Evolutionary conservation across 2,329 filamentous ascomycete species (phyloP), one percentile per base, ranked within the genome.

Genomic region (Emmonsiellopsis sp.): DNA sequence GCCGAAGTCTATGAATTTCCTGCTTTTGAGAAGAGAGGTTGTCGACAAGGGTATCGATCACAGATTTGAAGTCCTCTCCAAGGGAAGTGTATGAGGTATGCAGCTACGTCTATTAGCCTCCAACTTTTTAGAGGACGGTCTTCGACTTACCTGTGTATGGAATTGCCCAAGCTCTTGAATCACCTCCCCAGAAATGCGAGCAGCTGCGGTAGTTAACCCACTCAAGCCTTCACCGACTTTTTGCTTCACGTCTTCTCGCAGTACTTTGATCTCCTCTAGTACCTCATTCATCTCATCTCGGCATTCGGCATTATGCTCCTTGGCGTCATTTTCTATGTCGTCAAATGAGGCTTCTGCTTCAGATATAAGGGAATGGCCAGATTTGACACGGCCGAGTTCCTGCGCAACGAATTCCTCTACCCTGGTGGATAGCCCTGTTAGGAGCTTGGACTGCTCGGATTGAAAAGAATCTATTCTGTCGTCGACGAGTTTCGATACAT

Each of bases 221-320:
- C 89, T 85, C 43, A 97, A 76, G 7, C 91, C 92, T 64, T 90
- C 84, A 2, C 89, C 88, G 47, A 97, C 88, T 57, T 86, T 86
- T 48, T 81, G 77, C 74, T 96, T 96, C 50, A 97, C 89, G 51
- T 88, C 85, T 67, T 95, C 87, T 20, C 92, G 83, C 26, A 97
- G 78, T n/a, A 81, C 83, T 66, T 91, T 91, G 67, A 97, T 95
- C 66, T 95, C 92, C 63, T 93, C 88, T 8, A 98, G 77, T 1
- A 95, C 85, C n/a, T 81, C 76, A 62, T 96, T 91, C 87, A 96
- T 90, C 54, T 91, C 86, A 47, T 91, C 83, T 63, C 86, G 88
- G 2, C 89, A 86, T 57, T 62, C 60, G 5, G 61, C 62, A 1
- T 67, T 71, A 54, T 73, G 70, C 15, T 54, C 57, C 52, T 86